Conservation (phyloP, 495 filamentous ascomycete species). For the Aspergillus ostianus region DNA sequence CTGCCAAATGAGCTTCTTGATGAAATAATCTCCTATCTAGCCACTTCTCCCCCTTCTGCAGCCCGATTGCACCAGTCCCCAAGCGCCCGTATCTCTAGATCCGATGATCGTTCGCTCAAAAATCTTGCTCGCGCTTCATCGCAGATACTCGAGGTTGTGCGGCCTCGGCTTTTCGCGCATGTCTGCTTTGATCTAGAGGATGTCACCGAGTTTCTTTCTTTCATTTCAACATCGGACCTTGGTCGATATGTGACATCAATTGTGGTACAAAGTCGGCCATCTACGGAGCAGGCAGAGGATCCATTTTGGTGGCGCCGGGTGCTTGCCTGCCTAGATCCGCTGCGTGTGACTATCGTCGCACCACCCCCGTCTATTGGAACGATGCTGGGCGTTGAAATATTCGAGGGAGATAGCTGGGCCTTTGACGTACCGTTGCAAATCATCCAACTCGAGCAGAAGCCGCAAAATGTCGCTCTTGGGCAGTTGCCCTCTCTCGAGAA, state of each 20-base stretch:
- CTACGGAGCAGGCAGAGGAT: constrained; percentile 14
- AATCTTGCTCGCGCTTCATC: constrained; percentile 30
- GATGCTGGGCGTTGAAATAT: constrained; percentile 27
- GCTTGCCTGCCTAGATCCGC: constrained; percentile 29
- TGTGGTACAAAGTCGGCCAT: constrained; percentile 22
- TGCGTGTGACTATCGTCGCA: constrained; percentile 34
- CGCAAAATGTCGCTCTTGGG: neutral
- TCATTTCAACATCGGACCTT: constrained; percentile 26
- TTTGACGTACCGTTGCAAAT: constrained; percentile 40
- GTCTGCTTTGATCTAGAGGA: constrained; percentile 29
- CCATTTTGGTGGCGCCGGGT: constrained; percentile 35
- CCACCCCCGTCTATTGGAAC: constrained; percentile 34
- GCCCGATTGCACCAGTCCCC: constrained; percentile 27
- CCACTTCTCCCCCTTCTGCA: constrained; percentile 29
- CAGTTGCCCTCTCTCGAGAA: constrained; percentile 11
- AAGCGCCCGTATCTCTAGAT: constrained; percentile 20
- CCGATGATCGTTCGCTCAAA: constrained; percentile 28
- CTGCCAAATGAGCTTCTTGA: constrained; percentile 46
- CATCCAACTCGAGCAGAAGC: constrained; percentile 25
- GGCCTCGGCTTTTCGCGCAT: constrained; percentile 36
- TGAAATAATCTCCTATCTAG: constrained; percentile 34
- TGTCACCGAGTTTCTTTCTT: constrained; percentile 27
- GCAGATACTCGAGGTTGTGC: constrained; percentile 28
- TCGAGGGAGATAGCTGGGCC: constrained; percentile 38
- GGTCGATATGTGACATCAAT: constrained; percentile 33